Evolutionary conservation across 2,329 filamentous ascomycete species (phyloP), one percentile per base, ranked within the genome.

Genomic region (Ophiostoma himal-ulmi): DNA sequence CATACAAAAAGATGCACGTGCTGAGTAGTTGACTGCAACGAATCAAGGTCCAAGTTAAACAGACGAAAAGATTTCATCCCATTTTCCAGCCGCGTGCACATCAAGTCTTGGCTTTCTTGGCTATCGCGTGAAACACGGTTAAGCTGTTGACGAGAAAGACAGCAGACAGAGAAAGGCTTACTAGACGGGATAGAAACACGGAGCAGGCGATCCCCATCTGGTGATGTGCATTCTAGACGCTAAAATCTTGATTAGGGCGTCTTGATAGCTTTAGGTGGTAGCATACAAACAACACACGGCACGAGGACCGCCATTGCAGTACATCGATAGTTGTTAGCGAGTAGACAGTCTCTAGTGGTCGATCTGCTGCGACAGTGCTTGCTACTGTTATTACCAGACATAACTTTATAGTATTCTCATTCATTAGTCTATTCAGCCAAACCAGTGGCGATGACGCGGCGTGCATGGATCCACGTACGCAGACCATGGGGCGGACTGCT

Each of bases 41-140:
- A 57, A 57, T 57, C 52, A 57, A 57, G 22, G 20, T 2, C 6
- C 48, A 54, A 22, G 48, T 22, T 26, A 54, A 54, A 26, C 8
- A n/a, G n/a, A 54, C 20, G 48, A 44, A 44, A 44, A 17, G 14
- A 5, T 3, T 44, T 17, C 7, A 54, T 11, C n/a, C 20, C 44
- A 48, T 48, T 54, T 54, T 22, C 48, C 48, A 54, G 48, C 10
- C 48, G 48, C 48, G 48, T 5, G n/a, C 11, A 3, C 1, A 54
- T 11, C 48, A 54, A 54, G 22, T 57, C 52, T 57, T 22, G 52
- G 52, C 52, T 57, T 57, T 57, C 52, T 57, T 57, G 52, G 52
- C 52, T 10, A 4, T 26, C n/a, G 52, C 22, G 52, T 57, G n/a
- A 57, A 57, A 48, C 44, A n/a, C 17, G 2, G 20, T 20, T 20